Conservation (phyloP, 805 yeast species). For the Hanseniaspora guilliermondii region DNA sequence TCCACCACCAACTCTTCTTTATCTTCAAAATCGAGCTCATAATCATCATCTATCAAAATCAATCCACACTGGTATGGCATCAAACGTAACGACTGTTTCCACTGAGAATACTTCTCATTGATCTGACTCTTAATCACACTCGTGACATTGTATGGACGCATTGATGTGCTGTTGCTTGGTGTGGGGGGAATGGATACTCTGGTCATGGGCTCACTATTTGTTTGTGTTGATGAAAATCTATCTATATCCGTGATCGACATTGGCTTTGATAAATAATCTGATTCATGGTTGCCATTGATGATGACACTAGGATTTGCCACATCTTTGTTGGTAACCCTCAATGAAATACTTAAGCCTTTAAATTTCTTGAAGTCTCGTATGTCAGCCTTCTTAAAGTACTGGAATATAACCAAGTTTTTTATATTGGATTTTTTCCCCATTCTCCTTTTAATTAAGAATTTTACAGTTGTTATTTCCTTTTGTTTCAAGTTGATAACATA, state of each 20-base stretch:
- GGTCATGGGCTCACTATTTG: conserved; percentile 9
- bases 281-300: neutral
- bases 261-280: neutral
- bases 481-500: neutral
- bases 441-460: neutral
- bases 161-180: neutral
- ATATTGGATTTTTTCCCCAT: neutral
- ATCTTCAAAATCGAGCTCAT: conserved; percentile 19
- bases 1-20: conserved; percentile 23
- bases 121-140: conserved; percentile 1
- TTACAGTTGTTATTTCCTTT: neutral
- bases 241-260: neutral
- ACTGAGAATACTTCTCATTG: conserved; percentile 19
- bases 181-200: conserved; percentile 8
- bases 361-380: conserved; percentile 9
- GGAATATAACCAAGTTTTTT: conserved; percentile 7
- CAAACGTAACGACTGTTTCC: conserved; percentile 20
- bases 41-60: conserved; percentile 26
- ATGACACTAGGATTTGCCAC: neutral
- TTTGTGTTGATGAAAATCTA: neutral
- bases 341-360: conserved; percentile 8
- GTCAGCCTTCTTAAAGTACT: conserved; percentile 9
- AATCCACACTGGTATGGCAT: conserved; percentile 22
- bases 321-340: neutral
- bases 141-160: neutral